Evolutionary conservation across 192 early-diverging fungal genomes (phyloP).

Genomic region (Podila clonocystis): DNA sequence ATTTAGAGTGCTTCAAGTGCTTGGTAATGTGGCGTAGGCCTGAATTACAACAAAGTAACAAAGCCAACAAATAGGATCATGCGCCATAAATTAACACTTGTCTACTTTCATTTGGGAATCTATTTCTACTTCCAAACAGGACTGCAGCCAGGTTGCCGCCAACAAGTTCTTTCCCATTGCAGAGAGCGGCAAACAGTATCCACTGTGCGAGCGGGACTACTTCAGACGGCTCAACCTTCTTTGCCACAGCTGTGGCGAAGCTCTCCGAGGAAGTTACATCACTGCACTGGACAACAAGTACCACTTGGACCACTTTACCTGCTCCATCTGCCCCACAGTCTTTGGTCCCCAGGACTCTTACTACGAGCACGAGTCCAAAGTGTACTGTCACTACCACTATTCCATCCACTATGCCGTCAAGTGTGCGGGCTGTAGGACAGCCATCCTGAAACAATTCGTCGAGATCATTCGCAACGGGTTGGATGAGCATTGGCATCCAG

Average conservation of each 20-base stretch:
- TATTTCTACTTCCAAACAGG: slow-evolving; percentile 53
- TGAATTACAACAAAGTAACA: background rate
- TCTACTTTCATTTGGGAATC: slow-evolving; percentile 17
- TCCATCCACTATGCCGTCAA: slow-evolving; percentile 88
- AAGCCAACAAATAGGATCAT: background rate
- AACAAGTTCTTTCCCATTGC: slow-evolving; percentile 87
- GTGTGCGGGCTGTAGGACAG: slow-evolving; percentile 94
- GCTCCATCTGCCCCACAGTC: slow-evolving; percentile 89
- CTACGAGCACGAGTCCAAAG: slow-evolving; percentile 92
- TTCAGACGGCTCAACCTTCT: slow-evolving; percentile 82
- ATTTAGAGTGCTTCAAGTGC: slow-evolving; percentile 96
- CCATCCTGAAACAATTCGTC: slow-evolving; percentile 96
- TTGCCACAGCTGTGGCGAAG: slow-evolving; percentile 86
- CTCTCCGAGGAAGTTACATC: slow-evolving; percentile 91
- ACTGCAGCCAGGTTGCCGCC: slow-evolving; percentile 80
- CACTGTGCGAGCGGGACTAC: slow-evolving; percentile 92
- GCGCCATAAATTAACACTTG: background rate
- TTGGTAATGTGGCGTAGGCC: slow-evolving; percentile 66
- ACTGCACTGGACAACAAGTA: slow-evolving; percentile 93
- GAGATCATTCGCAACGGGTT: slow-evolving; percentile 84
- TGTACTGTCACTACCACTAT: slow-evolving; percentile 97
- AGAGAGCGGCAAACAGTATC: slow-evolving; percentile 62
- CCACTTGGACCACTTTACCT: slow-evolving; percentile 98
- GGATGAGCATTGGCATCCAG: slow-evolving; percentile 98
- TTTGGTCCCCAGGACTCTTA: slow-evolving; percentile 97